Evolutionary conservation across 192 early-diverging fungal genomes (phyloP).

Genomic region (Backusella luteola): DNA sequence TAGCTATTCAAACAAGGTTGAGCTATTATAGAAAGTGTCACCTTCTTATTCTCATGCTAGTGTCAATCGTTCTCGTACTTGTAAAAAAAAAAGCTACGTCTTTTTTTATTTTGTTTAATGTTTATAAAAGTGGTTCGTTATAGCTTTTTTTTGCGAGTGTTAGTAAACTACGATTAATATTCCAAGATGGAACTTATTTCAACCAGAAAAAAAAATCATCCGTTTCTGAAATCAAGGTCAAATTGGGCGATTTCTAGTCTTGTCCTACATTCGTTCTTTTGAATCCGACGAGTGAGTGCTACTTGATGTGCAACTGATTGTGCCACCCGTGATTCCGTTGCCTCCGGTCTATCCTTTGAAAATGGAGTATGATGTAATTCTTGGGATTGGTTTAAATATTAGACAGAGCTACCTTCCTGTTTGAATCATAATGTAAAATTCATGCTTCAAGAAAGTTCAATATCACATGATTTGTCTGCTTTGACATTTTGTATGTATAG

Average conservation of each 20-base stretch:
- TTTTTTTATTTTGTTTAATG: neutral
- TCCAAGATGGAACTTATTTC: neutral
- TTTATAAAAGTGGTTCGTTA: neutral
- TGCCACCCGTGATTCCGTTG: neutral
- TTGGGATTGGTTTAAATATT: neutral
- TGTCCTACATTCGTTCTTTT: slow-evolving; percentile 1
- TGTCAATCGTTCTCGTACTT: neutral
- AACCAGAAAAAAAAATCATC: neutral
- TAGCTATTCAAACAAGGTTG: neutral
- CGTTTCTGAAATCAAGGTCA: slow-evolving; percentile 2
- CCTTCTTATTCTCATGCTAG: neutral
- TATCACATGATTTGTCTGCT: neutral
- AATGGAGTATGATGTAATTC: neutral
- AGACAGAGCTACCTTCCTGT: neutral
- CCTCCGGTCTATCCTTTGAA: neutral
- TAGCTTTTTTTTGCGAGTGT: neutral
- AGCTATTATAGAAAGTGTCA: neutral
- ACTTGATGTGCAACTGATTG: neutral
- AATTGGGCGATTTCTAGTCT: neutral
- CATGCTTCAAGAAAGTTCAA: neutral
- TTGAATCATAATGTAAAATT: neutral
- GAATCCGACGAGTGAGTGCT: neutral
- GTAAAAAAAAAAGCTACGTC: neutral
- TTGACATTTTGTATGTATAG: neutral
- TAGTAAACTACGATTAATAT: neutral